phyloP scores from a whole-genome alignment of 1,284 basidiomycete species.

The Ustilago cynodontis region DNA sequence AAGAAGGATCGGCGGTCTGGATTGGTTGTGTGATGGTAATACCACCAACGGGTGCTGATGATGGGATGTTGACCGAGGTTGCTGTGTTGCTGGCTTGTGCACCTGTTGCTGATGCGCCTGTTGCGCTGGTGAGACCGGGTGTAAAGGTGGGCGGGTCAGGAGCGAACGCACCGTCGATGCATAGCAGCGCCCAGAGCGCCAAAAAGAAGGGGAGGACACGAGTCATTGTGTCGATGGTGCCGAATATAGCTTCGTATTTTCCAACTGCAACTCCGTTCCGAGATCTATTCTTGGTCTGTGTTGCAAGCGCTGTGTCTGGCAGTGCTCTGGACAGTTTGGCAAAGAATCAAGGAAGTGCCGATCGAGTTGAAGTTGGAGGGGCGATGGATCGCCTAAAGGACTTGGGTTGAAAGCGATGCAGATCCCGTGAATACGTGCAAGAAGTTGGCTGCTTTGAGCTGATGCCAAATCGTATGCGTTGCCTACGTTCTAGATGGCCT shows the following conservation, averaged over 20 bases:
- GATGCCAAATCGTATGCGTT: too few relatives aligned
- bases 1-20: slow-evolving; percentile 64
- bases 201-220: slow-evolving; percentile 26
- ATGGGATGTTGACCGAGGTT: slow-evolving; percentile 47
- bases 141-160: slow-evolving; percentile 42
- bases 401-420: background rate
- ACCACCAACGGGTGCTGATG: slow-evolving; percentile 62
- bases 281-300: background rate
- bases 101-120: slow-evolving; percentile 14
- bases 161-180: slow-evolving; percentile 24
- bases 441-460: background rate
- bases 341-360: background rate
- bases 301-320: background rate
- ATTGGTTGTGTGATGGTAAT: slow-evolving; percentile 65
- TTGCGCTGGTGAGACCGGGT: slow-evolving; percentile 21
- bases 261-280: too few relatives aligned
- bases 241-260: background rate
- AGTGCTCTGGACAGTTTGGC: background rate
- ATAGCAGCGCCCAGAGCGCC: slow-evolving; percentile 34
- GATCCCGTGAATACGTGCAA: background rate
- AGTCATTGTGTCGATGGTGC: slow-evolving; percentile 9
- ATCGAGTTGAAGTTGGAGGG: background rate
- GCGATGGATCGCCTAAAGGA: too few relatives aligned
- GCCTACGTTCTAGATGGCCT: background rate
- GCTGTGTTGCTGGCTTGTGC: slow-evolving; percentile 19